Conservation (phyloP, 139 green algal species). For the Yamagishiella unicocca region DNA sequence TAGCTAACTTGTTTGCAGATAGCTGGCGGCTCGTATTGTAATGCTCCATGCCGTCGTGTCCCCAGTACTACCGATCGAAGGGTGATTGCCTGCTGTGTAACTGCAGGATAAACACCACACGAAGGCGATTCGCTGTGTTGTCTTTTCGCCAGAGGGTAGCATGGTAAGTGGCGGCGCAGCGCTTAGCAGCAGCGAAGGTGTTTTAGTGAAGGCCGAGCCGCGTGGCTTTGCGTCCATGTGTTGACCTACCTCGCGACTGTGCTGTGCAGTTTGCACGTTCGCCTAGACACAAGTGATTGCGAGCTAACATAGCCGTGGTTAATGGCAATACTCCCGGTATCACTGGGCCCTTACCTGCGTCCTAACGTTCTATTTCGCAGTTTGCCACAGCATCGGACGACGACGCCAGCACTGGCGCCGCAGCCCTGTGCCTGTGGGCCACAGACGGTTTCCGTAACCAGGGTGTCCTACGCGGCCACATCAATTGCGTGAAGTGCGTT, state of each 20-base stretch:
- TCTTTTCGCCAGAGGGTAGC: neutral
- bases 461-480: slow-evolving; percentile 26
- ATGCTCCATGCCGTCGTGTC: neutral
- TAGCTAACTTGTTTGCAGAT: no score
- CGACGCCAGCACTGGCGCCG: slow-evolving; percentile 9
- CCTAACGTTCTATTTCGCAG: no score
- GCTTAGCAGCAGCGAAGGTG: no score
- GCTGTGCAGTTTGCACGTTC: no score
- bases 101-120: slow-evolving; percentile 21
- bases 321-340: no score
- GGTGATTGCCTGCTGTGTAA: neutral
- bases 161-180: slow-evolving; percentile 7
- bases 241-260: no score
- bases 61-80: neutral
- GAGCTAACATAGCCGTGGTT: no score
- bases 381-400: slow-evolving; percentile 33
- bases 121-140: slow-evolving; percentile 26
- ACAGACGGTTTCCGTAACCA: neutral
- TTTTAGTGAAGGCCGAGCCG: no score
- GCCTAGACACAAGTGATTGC: no score
- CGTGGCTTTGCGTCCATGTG: no score
- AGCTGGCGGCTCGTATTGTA: no score
- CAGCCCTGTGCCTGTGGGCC: slow-evolving; percentile 29
- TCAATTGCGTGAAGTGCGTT: slow-evolving; percentile 29
- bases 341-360: no score